These are phyloP conservation scores for Laburnicola sp. DNA, from an alignment of 2,329 filamentous ascomycete species.

Conservation along the genomic window DNA sequence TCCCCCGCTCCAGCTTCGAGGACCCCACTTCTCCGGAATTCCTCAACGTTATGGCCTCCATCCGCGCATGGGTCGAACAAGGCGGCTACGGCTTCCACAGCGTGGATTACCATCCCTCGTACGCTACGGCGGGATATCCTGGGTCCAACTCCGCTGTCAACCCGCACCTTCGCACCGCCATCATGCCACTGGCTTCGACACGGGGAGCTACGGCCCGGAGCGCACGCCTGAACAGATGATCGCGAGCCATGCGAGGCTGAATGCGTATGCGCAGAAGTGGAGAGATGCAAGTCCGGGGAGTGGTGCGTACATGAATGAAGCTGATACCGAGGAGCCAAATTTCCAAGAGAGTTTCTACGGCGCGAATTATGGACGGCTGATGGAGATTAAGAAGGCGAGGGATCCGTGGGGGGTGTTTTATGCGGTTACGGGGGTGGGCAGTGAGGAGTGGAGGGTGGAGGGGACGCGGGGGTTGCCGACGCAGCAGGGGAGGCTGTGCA, in stretches of 20 bases:
- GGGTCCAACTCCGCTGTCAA: slow-evolving; percentile 27
- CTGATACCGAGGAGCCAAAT: slow-evolving; percentile 30
- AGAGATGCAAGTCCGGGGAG: slow-evolving; percentile 26
- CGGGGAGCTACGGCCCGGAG: slow-evolving; percentile 21
- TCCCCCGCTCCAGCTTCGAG: slow-evolving; percentile 36
- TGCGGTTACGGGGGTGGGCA: slow-evolving; percentile 29
- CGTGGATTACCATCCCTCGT: slow-evolving; percentile 31
- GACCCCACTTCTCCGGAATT: slow-evolving; percentile 21
- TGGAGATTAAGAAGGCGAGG: slow-evolving; percentile 23
- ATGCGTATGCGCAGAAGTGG: slow-evolving; percentile 27
- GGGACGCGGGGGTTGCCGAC: slow-evolving; percentile 28
- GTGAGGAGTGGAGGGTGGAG: slow-evolving; percentile 30
- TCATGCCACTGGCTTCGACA: slow-evolving; percentile 33
- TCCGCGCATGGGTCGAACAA: slow-evolving; percentile 30
- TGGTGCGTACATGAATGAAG: slow-evolving; percentile 45
- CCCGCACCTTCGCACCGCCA: slow-evolving; percentile 25
- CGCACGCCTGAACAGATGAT: slow-evolving; percentile 25
- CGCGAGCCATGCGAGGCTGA: slow-evolving; percentile 24
- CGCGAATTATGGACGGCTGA: slow-evolving; percentile 26
- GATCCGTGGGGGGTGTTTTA: slow-evolving; percentile 38
- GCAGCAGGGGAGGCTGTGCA: slow-evolving; percentile 33
- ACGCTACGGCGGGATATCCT: slow-evolving; percentile 29
- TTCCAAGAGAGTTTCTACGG: slow-evolving; percentile 35
- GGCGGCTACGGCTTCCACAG: slow-evolving; percentile 33
- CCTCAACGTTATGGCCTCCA: slow-evolving; percentile 22